phyloP scores from a whole-genome alignment of 73 alveolate genomes.

The Paramecium caudatum region DNA sequence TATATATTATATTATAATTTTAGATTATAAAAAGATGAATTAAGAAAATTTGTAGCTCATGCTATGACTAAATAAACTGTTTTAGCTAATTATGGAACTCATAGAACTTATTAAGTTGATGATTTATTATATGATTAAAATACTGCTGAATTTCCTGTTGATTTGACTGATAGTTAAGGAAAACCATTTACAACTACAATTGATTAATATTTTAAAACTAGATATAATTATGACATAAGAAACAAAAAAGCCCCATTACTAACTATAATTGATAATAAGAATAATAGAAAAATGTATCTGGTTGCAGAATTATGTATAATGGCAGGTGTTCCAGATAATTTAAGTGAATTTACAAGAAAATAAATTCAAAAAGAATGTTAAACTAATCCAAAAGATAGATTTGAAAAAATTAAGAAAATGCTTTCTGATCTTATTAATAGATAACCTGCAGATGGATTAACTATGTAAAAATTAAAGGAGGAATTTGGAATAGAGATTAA shows the following conservation, averaged over 20 bases:
- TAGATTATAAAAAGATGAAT: conserved; percentile 9
- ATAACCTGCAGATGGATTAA: background rate
- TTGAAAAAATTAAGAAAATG: conserved; percentile 18
- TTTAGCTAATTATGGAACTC: conserved; percentile 53
- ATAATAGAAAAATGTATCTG: background rate
- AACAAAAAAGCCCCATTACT: conserved; percentile 55
- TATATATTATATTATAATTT: background rate
- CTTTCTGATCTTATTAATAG: background rate
- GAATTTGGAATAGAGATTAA: conserved; percentile 48
- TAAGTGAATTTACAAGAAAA: conserved; percentile 49
- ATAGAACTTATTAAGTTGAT: conserved; percentile 36
- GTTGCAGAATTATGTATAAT: conserved; percentile 61
- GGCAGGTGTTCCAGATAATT: conserved; percentile 49
- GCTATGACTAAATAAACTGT: conserved; percentile 12
- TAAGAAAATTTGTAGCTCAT: conserved; percentile 16
- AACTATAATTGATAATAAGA: background rate
- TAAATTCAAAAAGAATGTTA: conserved; percentile 31
- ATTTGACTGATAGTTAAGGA: conserved; percentile 18
- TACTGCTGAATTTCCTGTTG: background rate
- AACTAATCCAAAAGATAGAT: conserved; percentile 45
- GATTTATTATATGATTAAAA: conserved; percentile 49
- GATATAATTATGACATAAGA: conserved; percentile 45
- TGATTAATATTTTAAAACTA: conserved; percentile 47
- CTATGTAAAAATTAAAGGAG: background rate
- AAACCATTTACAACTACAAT: background rate